These are phyloP conservation scores for Lactarius pseudohatsudake DNA, from an alignment of 768 basidiomycete genomes.

Conservation along the genomic window DNA sequence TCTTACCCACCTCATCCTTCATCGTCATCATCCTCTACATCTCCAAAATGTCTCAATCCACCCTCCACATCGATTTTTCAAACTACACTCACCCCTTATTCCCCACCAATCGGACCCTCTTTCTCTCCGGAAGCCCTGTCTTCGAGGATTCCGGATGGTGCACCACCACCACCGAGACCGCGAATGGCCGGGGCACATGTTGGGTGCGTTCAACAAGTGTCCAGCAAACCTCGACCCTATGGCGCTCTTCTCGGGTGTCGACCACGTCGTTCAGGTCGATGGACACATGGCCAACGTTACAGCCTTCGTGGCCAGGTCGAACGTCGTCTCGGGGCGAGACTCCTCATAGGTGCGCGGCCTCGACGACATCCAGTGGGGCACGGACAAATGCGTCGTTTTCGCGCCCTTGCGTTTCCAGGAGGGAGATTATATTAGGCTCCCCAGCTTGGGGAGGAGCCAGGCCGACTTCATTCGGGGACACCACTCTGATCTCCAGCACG, in stretches of 20 bases:
- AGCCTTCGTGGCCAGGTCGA: neutral
- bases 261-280: neutral
- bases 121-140: neutral
- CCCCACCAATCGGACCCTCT: neutral
- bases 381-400: neutral
- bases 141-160: constrained; percentile 6
- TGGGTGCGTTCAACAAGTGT: neutral
- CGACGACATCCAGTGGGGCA: neutral
- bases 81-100: neutral
- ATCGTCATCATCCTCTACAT: neutral
- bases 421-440: neutral
- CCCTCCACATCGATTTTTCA: neutral
- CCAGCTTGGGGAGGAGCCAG: neutral
- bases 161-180: neutral
- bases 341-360: too few species aligned
- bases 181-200: neutral
- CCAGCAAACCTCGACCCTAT: neutral
- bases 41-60: constrained; percentile 1
- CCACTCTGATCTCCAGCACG: neutral
- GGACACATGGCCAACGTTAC: neutral
- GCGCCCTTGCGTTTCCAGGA: neutral
- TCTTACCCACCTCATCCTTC: neutral
- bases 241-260: neutral
- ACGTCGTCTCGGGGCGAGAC: neutral
- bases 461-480: neutral